These are phyloP conservation scores for Claviceps paspali DNA, from an alignment of 2,329 filamentous ascomycete genomes.

Conservation along the genomic window DNA sequence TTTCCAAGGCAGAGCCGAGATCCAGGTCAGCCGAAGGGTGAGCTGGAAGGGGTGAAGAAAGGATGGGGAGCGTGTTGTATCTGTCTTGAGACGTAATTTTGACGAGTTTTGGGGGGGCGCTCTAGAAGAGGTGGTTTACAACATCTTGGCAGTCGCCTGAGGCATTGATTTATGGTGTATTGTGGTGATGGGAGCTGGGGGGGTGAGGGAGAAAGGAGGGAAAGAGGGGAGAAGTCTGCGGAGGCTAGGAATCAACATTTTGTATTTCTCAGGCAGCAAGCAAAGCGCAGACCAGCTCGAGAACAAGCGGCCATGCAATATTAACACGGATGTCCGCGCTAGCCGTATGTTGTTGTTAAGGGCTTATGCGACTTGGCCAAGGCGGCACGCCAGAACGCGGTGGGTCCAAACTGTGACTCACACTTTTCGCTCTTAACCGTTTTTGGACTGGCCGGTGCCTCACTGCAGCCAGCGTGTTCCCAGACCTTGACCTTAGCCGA, in stretches of 20 bases:
- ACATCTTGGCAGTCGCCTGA: slow-evolving; percentile 37
- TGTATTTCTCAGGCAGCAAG: slow-evolving; percentile 34
- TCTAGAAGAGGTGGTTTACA: slow-evolving; percentile 34
- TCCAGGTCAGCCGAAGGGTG: slow-evolving; percentile 54
- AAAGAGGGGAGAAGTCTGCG: slow-evolving; percentile 16
- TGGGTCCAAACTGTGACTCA: slow-evolving; percentile 20
- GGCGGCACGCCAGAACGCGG: too few relatives aligned
- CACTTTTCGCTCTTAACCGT: slow-evolving; percentile 15
- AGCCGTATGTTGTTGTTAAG: not conserved
- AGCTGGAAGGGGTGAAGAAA: slow-evolving; percentile 25
- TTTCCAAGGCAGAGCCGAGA: slow-evolving; percentile 43
- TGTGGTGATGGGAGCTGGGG: slow-evolving; percentile 20
- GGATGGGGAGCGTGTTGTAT: slow-evolving; percentile 29
- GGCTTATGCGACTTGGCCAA: slow-evolving; percentile 1
- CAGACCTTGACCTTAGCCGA: not conserved
- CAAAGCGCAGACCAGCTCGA: slow-evolving; percentile 6
- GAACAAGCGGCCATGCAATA: not conserved
- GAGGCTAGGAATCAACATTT: slow-evolving; percentile 19
- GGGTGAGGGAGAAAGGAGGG: slow-evolving; percentile 17
- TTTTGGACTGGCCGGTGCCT: slow-evolving; percentile 15
- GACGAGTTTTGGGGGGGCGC: slow-evolving; percentile 24
- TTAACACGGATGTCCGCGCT: not conserved
- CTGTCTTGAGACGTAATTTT: slow-evolving; percentile 37
- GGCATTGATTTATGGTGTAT: slow-evolving; percentile 15
- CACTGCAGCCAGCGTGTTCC: not conserved